phyloP scores from a whole-genome alignment of 352 stramenopile genomes.

The Pythium brachiatum region DNA sequence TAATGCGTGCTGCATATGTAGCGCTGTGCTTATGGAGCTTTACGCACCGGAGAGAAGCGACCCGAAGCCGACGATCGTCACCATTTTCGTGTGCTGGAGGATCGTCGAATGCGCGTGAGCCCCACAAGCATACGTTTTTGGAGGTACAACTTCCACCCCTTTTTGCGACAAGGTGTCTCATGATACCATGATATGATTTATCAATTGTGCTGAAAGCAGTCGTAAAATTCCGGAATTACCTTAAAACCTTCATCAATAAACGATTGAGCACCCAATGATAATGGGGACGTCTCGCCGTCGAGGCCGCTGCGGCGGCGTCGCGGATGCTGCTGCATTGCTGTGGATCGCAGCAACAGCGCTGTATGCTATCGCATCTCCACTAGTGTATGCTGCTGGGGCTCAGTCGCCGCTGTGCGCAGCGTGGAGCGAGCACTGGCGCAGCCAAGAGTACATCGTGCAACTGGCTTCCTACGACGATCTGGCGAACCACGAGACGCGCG shows the following conservation, averaged over 20 bases:
- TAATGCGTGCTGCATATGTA: neutral
- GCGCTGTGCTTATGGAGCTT: neutral
- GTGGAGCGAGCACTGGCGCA: constrained; percentile 6
- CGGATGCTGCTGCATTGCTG: neutral
- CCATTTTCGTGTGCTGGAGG: constrained; percentile 24
- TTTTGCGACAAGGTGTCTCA: no score
- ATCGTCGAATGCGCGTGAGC: neutral
- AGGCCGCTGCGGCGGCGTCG: neutral
- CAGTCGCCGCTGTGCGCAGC: constrained; percentile 18
- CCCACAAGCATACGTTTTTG: constrained; percentile 5
- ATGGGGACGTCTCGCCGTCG: neutral
- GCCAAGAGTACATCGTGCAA: constrained; percentile 23
- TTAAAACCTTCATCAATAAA: neutral
- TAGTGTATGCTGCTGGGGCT: no score
- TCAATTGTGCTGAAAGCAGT: no score
- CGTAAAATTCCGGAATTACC: neutral
- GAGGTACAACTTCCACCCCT: neutral
- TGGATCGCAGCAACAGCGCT: neutral
- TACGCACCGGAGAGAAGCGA: constrained; percentile 80
- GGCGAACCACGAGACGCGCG: constrained; percentile 10
- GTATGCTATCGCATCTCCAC: neutral
- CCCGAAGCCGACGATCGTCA: constrained; percentile 90
- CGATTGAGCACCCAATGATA: neutral
- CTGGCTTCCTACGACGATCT: constrained; percentile 21
- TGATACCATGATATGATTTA: no score